These are phyloP conservation scores for Metschnikowia lachancei DNA, from an alignment of 805 yeast species.

Conservation along the genomic window DNA sequence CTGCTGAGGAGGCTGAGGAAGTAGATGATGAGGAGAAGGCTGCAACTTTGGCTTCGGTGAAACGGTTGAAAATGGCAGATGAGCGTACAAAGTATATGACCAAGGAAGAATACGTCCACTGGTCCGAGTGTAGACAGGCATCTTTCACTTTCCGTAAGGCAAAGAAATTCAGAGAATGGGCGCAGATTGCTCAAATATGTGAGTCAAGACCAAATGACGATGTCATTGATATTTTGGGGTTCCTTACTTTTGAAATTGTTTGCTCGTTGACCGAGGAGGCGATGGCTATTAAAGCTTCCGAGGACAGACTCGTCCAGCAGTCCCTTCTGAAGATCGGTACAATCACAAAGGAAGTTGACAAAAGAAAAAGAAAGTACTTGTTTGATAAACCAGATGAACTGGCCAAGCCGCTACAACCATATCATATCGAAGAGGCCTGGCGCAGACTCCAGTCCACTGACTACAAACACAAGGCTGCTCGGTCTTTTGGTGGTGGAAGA, in stretches of 20 bases:
- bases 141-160: constrained; percentile 92
- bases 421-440: constrained; percentile 89
- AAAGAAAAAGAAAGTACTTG: constrained; percentile 49
- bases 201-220: constrained; percentile 95
- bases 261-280: constrained; percentile 94
- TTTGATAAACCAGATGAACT: constrained; percentile 89
- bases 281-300: constrained; percentile 68
- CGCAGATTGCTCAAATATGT: constrained; percentile 76
- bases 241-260: constrained; percentile 93
- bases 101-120: constrained; percentile 94
- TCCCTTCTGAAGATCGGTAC: constrained; percentile 24
- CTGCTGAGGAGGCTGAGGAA: constrained; percentile 54
- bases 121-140: constrained; percentile 98
- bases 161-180: constrained; percentile 96
- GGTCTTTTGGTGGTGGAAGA: constrained; percentile 72
- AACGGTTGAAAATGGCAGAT: constrained; percentile 87
- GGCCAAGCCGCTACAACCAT: constrained; percentile 71
- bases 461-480: constrained; percentile 58
- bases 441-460: constrained; percentile 62
- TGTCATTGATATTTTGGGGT: constrained; percentile 92
- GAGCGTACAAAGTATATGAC: constrained; percentile 94
- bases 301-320: constrained; percentile 44
- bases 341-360: constrained; percentile 25
- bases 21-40: constrained; percentile 88
- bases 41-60: constrained; percentile 83